Evolutionary conservation across 2,329 filamentous ascomycete genomes (phyloP).

Genomic region (Cytospora schulzeri): DNA sequence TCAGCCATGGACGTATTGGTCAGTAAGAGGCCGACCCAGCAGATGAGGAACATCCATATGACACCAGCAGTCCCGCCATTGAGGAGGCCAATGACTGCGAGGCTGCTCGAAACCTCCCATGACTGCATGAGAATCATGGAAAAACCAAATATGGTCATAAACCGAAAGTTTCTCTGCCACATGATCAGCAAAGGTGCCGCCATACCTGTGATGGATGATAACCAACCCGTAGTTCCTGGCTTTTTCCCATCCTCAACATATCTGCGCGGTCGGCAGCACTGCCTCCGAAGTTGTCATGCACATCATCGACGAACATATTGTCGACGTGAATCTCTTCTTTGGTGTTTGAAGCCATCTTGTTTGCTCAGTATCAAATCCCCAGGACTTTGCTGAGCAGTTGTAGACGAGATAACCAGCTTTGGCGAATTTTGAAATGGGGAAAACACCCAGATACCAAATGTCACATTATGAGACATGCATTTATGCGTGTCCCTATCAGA

Average conservation of each 20-base stretch:
- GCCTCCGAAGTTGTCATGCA: neutral
- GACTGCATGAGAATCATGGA: slow-evolving; percentile 55
- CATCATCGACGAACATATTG: neutral
- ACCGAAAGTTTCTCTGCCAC: slow-evolving; percentile 51
- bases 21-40: slow-evolving; percentile 49
- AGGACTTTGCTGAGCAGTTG: too few species aligned
- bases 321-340: neutral
- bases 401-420: neutral
- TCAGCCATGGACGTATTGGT: slow-evolving; percentile 46
- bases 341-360: neutral
- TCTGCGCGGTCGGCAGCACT: slow-evolving; percentile 41
- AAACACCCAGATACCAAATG: neutral
- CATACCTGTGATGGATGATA: neutral
- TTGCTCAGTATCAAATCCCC: neutral
- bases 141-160: slow-evolving; percentile 54
- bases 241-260: slow-evolving; percentile 53
- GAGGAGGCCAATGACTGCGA: slow-evolving; percentile 38
- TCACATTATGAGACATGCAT: too few species aligned
- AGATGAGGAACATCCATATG: slow-evolving; percentile 53
- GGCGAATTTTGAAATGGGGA: neutral
- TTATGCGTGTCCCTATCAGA: neutral
- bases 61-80: slow-evolving; percentile 57
- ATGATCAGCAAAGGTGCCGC: too few species aligned
- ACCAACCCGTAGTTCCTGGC: slow-evolving; percentile 48
- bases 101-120: slow-evolving; percentile 45